Base-by-base conservation (phyloP, 2,329 filamentous ascomycete genomes). In the Byssoonygena ceratinophila region DNA sequence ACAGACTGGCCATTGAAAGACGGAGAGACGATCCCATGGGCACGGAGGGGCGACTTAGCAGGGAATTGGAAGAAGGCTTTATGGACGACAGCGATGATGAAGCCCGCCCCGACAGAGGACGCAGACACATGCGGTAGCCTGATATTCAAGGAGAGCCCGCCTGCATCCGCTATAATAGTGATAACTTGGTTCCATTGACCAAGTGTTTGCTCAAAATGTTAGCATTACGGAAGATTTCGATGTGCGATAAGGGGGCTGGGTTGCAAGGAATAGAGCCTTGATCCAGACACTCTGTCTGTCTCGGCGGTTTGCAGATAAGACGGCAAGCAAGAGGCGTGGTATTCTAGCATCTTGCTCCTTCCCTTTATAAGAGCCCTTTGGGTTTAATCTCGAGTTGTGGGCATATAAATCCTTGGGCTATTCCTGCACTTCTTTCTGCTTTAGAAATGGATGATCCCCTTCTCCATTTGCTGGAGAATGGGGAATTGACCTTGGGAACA, bases 61-160 rank as follows among this genome's bases (percentile, higher is more conserved):
- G 87, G 69, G 88, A 94, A 72, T 68, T 91, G 48, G 86, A 91
- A 65, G 78, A 84, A 61, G 84, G 83, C 0, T 87, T 87, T 63
- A 79, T 80, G 68, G 84, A 87, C 64, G 82, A 85, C 59, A 86
- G 83, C 63, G 81, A 84, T 52, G 80, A 83, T 34, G 79, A 82
- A 51, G 65, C 62, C 14, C 25, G n/a, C 18, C 23, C 29, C 29
- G 34, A 32, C 16, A 40, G 43, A 27, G 7, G 6, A 40, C 2
- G 18, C 16, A 18, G 20, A 29, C 27, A 11, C 31, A 12, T 20
- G 29, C 39, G 18, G 2, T 22, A 45, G 31, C 18, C 11, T 4
- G 5, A 37, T 9, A n/a, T n/a, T n/a, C n/a, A n/a, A n/a, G n/a
- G n/a, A n/a, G 4, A 18, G 8, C 3, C 14, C 34, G 14, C n/a